Evolutionary conservation across 2,329 filamentous ascomycete species (phyloP), one percentile per base, ranked within the genome.

Genomic region (Thelonectria discophora): DNA sequence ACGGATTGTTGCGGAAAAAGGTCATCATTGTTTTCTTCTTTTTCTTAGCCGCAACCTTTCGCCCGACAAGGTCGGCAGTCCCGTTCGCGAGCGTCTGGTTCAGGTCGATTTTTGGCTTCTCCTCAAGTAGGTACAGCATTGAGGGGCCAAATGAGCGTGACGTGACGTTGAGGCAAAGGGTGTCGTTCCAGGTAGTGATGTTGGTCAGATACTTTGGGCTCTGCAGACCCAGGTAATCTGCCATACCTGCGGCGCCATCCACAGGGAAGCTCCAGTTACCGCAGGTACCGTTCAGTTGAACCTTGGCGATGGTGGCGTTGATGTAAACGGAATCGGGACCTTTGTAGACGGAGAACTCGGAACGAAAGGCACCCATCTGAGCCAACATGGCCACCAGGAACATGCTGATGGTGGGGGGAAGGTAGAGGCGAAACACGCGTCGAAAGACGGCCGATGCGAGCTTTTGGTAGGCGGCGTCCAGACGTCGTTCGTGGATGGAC

Each of bases 351-450:
- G 69, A 67, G 5, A 66, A 58, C 50, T 79, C 76, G 5, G 75
- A 73, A 32, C 69, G 70, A 65, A 79, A 79, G 3, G 65, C 75
- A 24, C 77, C 77, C 51, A 73, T 60, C 65, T 79, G 77, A 6
- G 77, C 77, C 9, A 79, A 69, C 47, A 79, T 50, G 4, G 76
- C 76, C 6, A 80, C 77, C 11, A 77, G 24, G 56, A 78, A 74
- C 76, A 79, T 79, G 69, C 75, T 78, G 56, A 79, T 74, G 13
- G 76, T 77, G 39, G 77, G 75, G 5, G 78, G 78, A 10, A 78
- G 73, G 60, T 77, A 79, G 12, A 80, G 75, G 5, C 78, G 76
- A 54, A 79, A 78, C 2, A 74, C 69, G 9, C 78, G 76, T 34
- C 78, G 61, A 21, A 80, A 76, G 18, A 76, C 75, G 9, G 77